Percentiles rank a stretch among this genome's conserved stretches.
phyloP scores from a whole-genome alignment of 78 protist genomes.

The Emiliania huxleyi region DNA sequence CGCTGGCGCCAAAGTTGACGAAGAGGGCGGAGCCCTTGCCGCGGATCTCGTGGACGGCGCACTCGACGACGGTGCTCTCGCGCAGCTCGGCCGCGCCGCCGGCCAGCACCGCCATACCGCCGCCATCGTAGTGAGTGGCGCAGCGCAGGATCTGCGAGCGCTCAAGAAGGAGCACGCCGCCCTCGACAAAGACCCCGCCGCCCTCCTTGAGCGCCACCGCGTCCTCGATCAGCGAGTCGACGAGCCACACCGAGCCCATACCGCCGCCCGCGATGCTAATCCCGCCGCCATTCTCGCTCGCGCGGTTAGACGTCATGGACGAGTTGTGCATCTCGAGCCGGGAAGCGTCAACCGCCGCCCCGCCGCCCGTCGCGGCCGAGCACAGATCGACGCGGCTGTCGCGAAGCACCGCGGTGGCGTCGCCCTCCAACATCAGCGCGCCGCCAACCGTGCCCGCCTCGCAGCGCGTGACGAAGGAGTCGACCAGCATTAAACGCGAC shows the following conservation, averaged over 20 bases:
- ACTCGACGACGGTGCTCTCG: neutral
- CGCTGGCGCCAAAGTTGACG: neutral
- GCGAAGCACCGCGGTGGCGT: neutral
- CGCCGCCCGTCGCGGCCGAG: neutral
- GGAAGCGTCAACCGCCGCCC: neutral
- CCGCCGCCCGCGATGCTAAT: neutral
- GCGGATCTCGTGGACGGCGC: neutral
- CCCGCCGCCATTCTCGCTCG: neutral
- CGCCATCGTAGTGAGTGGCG: neutral
- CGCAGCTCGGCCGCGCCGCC: constrained; percentile 3
- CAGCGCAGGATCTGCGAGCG: neutral
- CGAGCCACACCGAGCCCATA: neutral
- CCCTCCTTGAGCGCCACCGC: neutral
- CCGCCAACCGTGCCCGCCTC: neutral
- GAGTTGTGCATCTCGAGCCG: neutral
- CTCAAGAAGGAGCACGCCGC: neutral
- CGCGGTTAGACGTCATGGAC: neutral
- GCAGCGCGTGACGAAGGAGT: neutral
- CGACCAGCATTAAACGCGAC: neutral
- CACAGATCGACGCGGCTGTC: neutral
- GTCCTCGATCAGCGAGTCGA: neutral
- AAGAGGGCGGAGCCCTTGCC: neutral
- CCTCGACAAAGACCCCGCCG: neutral
- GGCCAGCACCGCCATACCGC: neutral
- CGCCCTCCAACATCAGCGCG: neutral